phyloP scores from a whole-genome alignment of 805 yeast species.

The Metschnikowia lochheadii region DNA sequence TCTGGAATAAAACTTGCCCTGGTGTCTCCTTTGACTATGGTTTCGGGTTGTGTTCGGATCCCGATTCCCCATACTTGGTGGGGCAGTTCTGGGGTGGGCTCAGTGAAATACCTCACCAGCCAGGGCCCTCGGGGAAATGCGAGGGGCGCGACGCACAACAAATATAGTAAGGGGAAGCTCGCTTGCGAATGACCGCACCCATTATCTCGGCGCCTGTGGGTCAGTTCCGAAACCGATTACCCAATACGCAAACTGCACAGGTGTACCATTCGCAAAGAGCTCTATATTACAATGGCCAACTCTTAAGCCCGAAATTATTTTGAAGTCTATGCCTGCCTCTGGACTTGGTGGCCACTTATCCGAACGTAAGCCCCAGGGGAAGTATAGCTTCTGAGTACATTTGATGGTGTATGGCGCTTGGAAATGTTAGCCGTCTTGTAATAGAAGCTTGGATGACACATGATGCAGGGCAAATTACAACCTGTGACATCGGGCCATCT shows the following conservation, averaged over 20 bases:
- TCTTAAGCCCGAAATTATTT: background rate
- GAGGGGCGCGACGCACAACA: slow-evolving; percentile 3
- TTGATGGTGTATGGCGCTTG: background rate
- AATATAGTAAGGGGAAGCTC: slow-evolving; percentile 2
- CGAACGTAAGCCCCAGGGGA: background rate
- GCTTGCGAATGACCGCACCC: background rate
- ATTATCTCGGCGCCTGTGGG: background rate
- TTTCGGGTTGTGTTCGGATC: background rate
- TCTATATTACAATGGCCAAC: background rate
- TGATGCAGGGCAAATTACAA: background rate
- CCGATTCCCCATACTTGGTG: background rate
- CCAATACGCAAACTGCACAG: background rate
- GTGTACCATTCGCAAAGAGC: background rate
- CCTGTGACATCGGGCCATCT: background rate
- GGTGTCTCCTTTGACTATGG: background rate
- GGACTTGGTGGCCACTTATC: background rate
- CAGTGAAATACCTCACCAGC: background rate
- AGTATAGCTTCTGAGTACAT: background rate
- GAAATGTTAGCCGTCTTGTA: no score
- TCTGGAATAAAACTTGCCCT: background rate
- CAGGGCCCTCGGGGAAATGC: slow-evolving; percentile 1
- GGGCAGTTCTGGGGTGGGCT: background rate
- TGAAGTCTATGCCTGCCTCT: background rate
- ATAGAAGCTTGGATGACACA: background rate
- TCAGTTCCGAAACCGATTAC: background rate